phyloP scores from a whole-genome alignment of 768 basidiomycete species.

The Panus rudis region DNA sequence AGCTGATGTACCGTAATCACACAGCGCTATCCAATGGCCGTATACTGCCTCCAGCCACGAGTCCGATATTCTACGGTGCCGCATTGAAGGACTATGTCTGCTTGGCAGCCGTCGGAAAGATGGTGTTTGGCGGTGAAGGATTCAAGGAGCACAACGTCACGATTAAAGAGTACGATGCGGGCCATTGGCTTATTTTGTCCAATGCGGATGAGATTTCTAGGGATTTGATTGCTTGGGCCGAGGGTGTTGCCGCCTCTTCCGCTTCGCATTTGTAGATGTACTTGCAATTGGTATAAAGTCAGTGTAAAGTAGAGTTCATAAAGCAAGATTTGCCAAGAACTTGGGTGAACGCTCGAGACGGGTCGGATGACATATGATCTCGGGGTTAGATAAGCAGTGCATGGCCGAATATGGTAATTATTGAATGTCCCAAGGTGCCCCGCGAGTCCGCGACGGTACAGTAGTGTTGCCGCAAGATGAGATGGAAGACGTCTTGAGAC shows the following conservation, averaged over 20 bases:
- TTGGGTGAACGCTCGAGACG: no score
- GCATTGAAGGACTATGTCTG: slow-evolving; percentile 30
- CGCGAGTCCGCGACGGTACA: no score
- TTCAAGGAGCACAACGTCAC: slow-evolving; percentile 5
- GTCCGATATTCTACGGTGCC: slow-evolving; percentile 32
- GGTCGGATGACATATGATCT: no score
- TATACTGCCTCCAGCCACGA: slow-evolving; percentile 17
- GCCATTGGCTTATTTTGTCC: slow-evolving; percentile 5
- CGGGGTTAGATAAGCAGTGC: no score
- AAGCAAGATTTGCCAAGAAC: no score
- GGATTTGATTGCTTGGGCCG: slow-evolving; percentile 3
- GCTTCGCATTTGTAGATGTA: no score
- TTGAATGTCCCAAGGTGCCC: no score
- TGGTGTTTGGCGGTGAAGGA: neutral
- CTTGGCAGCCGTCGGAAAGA: slow-evolving; percentile 8
- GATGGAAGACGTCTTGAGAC: no score
- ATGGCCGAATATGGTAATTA: no score
- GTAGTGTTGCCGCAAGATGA: no score
- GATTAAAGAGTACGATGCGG: slow-evolving; percentile 1
- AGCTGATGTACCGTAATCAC: neutral
- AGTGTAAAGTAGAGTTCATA: no score
- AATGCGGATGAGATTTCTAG: slow-evolving; percentile 1
- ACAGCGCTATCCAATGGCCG: slow-evolving; percentile 17
- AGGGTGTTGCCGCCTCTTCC: neutral
- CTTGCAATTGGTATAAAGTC: no score